phyloP scores from a whole-genome alignment of 495 filamentous ascomycete species.

The Podospora pseudopauciseta region DNA sequence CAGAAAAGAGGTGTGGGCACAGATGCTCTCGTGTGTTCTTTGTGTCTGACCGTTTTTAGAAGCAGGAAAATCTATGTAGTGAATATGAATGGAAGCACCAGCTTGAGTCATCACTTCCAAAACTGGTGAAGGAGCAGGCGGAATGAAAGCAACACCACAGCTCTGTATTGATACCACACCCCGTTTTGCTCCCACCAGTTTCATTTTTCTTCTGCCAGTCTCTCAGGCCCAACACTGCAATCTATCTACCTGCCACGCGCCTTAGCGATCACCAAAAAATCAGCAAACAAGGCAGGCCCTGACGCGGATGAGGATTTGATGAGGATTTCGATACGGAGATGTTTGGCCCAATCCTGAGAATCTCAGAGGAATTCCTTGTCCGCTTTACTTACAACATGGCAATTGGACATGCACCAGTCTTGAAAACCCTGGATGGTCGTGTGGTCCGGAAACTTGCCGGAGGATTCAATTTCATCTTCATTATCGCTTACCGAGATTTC shows the following conservation, averaged over 20 bases:
- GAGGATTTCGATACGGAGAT: not conserved
- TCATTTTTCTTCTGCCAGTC: not conserved
- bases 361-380: not conserved
- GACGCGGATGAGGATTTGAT: not conserved
- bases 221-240: not conserved
- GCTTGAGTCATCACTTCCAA: too few relatives aligned
- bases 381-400: not conserved
- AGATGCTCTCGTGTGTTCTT: too few relatives aligned
- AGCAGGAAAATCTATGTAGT: too few relatives aligned
- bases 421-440: too few relatives aligned
- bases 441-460: too few relatives aligned
- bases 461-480: not conserved
- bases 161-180: not conserved
- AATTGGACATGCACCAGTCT: not conserved
- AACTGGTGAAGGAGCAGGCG: too few relatives aligned
- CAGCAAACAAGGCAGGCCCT: not conserved
- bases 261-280: not conserved
- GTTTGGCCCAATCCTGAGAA: not conserved
- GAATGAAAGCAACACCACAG: too few relatives aligned
- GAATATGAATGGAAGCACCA: too few relatives aligned
- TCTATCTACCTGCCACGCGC: not conserved
- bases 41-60: too few relatives aligned
- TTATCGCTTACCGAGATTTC: not conserved
- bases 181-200: not conserved
- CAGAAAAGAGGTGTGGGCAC: too few relatives aligned